Percentiles rank a stretch among this genome's conserved stretches.
Conservation (phyloP, 257 asterid species). For the Ehretia macrophylla region DNA sequence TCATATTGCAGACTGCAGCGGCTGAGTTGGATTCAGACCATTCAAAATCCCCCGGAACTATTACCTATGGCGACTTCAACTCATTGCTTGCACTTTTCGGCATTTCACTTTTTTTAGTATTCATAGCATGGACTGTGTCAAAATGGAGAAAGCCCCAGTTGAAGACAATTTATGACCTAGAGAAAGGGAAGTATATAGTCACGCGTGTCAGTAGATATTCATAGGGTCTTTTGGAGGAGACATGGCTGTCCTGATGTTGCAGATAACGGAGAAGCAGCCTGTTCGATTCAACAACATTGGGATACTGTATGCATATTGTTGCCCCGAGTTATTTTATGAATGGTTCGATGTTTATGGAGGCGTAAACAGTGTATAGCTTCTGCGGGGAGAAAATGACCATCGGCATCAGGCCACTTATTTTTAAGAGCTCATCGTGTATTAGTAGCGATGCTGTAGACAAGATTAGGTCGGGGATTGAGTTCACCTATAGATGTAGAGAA, state of each 20-base stretch:
- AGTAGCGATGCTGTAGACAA: neutral
- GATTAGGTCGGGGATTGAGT: neutral
- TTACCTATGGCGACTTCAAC: constrained; percentile 35
- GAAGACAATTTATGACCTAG: constrained; percentile 90
- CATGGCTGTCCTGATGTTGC: neutral
- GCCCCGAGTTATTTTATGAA: neutral
- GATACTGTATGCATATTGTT: neutral
- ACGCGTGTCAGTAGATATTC: constrained; percentile 70
- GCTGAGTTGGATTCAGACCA: constrained; percentile 30
- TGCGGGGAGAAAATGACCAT: neutral
- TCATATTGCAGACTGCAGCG: constrained; percentile 62
- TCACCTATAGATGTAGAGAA: neutral
- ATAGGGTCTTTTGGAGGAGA: constrained; percentile 17
- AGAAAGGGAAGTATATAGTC: constrained; percentile 90
- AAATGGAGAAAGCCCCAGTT: constrained; percentile 72
- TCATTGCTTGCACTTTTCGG: constrained; percentile 41
- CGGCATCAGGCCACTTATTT: neutral
- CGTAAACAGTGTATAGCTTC: neutral
- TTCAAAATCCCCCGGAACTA: constrained; percentile 33
- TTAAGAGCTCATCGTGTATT: neutral
- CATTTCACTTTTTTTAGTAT: constrained; percentile 34
- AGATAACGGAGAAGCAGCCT: neutral
- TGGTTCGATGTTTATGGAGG: neutral
- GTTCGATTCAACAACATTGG: neutral
- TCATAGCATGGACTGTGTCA: constrained; percentile 41